phyloP scores from a whole-genome alignment of 2,329 filamentous ascomycete genomes.

The Colletotrichum sp. region DNA sequence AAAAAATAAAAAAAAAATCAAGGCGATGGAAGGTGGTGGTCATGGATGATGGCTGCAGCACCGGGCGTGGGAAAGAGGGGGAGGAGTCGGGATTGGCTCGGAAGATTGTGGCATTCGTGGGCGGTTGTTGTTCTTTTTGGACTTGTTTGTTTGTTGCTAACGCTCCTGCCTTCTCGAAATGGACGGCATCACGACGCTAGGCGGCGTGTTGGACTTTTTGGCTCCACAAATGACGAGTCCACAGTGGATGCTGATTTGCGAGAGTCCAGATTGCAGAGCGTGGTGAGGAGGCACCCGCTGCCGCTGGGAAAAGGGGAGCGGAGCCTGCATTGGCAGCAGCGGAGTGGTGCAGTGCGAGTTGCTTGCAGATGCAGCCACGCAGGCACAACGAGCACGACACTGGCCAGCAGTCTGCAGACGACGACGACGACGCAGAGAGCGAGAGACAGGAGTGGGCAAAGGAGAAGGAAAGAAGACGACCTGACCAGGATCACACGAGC shows the following conservation, averaged over 20 bases:
- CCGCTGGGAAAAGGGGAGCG: slow-evolving; percentile 5
- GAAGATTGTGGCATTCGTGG: not conserved
- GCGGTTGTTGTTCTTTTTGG: not conserved
- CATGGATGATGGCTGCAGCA: not conserved
- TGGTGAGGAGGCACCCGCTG: not conserved
- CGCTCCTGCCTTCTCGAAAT: slow-evolving; percentile 8
- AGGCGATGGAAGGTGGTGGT: not conserved
- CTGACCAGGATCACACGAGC: not conserved
- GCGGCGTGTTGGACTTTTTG: not conserved
- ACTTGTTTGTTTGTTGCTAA: slow-evolving; percentile 5
- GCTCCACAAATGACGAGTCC: not conserved
- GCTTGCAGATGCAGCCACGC: not conserved
- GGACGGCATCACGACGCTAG: slow-evolving; percentile 18
- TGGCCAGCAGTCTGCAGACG: not conserved
- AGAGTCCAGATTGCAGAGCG: slow-evolving; percentile 11
- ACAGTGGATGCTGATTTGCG: slow-evolving; percentile 14
- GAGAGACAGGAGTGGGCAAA: not conserved
- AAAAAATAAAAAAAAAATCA: not conserved
- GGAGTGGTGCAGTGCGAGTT: not conserved
- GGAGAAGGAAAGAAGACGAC: not conserved
- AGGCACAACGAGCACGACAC: not conserved
- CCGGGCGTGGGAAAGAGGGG: not conserved
- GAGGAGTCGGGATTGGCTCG: not conserved
- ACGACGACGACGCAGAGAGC: not conserved
- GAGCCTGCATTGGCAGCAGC: not conserved